Percentiles rank a stretch among this genome's conserved stretches.
Evolutionary conservation across 345 rosid species (phyloP).

Genomic region (Dimocarpus longan): DNA sequence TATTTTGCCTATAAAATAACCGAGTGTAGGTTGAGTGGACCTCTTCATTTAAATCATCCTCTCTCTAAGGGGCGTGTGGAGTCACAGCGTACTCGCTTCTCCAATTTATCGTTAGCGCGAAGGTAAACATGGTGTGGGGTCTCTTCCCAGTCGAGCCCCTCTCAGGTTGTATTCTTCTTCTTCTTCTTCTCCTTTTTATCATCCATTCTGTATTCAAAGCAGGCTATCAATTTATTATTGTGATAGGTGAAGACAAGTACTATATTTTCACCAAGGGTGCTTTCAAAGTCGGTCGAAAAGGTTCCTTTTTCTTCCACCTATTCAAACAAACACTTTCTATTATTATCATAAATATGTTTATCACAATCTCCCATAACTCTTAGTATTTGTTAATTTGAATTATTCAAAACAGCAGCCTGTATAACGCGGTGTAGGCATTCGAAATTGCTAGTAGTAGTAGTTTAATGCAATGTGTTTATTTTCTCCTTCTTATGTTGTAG

Average conservation of each 20-base stretch:
- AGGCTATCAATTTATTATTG: not conserved
- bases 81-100: too few relatives aligned
- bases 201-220: not conserved
- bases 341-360: too few relatives aligned
- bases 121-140: slow-evolving; percentile 71
- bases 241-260: slow-evolving; percentile 68
- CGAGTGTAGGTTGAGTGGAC: too few relatives aligned
- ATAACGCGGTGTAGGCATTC: too few relatives aligned
- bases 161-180: slow-evolving; percentile 42
- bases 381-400: too few relatives aligned
- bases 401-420: too few relatives aligned
- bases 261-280: slow-evolving; percentile 62
- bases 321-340: not conserved
- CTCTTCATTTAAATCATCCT: too few relatives aligned
- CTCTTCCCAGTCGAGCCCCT: slow-evolving; percentile 71
- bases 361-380: too few relatives aligned
- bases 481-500: slow-evolving; percentile 35
- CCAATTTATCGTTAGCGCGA: not conserved
- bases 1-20: too few relatives aligned
- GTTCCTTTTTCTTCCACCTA: slow-evolving; percentile 22
- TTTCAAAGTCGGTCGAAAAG: slow-evolving; percentile 82
- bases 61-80: too few relatives aligned
- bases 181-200: not conserved
- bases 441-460: not conserved
- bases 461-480: not conserved